A percentile compares a stretch with the other conserved stretches of the same genome.
Conservation (phyloP, 306 rosid genomes). For the Lablab purpureus region DNA sequence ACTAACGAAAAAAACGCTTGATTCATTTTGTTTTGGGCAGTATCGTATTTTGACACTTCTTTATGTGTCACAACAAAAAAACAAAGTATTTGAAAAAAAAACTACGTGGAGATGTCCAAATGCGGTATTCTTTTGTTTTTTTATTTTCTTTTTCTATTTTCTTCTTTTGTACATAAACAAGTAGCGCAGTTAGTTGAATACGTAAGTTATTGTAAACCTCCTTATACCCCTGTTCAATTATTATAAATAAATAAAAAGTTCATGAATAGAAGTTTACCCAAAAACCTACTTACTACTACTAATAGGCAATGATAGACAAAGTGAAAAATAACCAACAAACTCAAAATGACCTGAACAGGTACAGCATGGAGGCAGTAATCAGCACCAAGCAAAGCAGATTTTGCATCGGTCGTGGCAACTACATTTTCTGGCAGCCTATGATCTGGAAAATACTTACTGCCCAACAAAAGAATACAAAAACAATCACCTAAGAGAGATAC, state of each 20-base stretch:
- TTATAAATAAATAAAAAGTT: no score
- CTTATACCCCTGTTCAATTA: no score
- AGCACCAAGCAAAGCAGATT: slow-evolving; percentile 74
- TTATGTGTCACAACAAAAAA: no score
- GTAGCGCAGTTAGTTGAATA: no score
- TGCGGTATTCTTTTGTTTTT: no score
- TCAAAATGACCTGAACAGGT: slow-evolving; percentile 89
- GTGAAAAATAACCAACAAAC: not conserved
- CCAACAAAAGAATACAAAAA: slow-evolving; percentile 14
- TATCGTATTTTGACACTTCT: no score
- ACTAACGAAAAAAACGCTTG: not conserved
- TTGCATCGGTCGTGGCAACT: slow-evolving; percentile 86
- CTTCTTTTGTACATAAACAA: not conserved
- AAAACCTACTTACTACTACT: not conserved
- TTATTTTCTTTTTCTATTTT: no score
- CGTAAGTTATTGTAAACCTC: no score
- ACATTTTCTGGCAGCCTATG: slow-evolving; percentile 81
- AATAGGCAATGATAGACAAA: not conserved
- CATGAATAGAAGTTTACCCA: not conserved
- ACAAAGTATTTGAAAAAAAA: no score
- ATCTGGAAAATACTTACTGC: slow-evolving; percentile 85
- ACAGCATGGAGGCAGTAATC: slow-evolving; percentile 93
- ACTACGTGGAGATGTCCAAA: no score
- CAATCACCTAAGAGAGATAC: slow-evolving; percentile 18
- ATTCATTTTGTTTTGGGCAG: not conserved